Evolutionary conservation across 805 yeast species (phyloP).

Genomic region (Nakazawaea laoshanensis): DNA sequence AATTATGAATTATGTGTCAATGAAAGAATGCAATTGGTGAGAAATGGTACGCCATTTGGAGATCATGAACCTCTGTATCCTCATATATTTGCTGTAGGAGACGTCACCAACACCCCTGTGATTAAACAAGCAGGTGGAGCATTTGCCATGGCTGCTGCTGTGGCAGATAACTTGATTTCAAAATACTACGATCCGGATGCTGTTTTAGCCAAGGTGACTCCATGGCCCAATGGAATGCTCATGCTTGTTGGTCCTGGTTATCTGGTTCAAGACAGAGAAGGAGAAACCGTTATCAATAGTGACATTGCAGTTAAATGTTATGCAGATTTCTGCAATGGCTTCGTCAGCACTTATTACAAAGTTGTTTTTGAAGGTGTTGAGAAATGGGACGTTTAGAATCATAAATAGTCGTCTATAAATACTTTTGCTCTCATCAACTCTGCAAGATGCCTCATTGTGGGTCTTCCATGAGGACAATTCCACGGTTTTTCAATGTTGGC

Average conservation of each 20-base stretch:
- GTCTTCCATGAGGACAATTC: constrained; percentile 97
- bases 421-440: constrained; percentile 37
- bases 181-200: not conserved
- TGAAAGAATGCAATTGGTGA: constrained; percentile 15
- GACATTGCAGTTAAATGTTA: not conserved
- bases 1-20: constrained; percentile 17
- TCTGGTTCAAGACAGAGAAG: constrained; percentile 2
- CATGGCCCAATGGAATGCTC: constrained; percentile 4
- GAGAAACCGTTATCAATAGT: not conserved
- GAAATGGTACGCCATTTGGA: constrained; percentile 6
- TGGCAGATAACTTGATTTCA: constrained; percentile 15
- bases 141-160: constrained; percentile 17
- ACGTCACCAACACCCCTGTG: constrained; percentile 24
- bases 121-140: constrained; percentile 35
- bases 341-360: constrained; percentile 5
- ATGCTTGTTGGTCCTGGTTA: constrained; percentile 4
- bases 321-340: constrained; percentile 6
- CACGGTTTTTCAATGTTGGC: constrained; percentile 83
- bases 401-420: constrained; percentile 34
- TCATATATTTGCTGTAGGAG: constrained; percentile 29
- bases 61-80: constrained; percentile 11
- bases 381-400: constrained; percentile 1
- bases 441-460: constrained; percentile 86
- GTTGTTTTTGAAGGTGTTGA: constrained; percentile 1
- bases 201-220: not conserved